phyloP scores from a whole-genome alignment of 331 rosid species.

The Rhamnella rubrinervis region DNA sequence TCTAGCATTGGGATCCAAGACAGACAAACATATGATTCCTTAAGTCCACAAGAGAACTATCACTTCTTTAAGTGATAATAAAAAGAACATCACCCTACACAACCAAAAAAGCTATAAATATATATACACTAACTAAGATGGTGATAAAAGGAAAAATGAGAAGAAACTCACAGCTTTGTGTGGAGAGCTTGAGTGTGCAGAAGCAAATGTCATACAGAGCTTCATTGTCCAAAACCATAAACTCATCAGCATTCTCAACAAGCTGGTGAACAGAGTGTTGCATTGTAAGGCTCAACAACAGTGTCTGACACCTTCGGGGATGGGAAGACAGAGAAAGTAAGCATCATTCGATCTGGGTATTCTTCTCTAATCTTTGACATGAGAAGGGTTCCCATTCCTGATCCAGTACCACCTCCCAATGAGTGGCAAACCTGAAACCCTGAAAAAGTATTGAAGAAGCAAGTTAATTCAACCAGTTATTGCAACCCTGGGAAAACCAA shows the following conservation, averaged over 20 bases:
- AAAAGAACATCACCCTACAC: background rate
- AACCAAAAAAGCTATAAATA: background rate
- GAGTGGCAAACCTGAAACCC: slow-evolving; percentile 95
- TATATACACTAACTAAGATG: no score
- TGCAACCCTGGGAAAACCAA: background rate
- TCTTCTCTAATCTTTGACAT: slow-evolving; percentile 88
- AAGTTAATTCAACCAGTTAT: background rate
- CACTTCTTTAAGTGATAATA: no score
- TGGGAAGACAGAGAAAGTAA: slow-evolving; percentile 82
- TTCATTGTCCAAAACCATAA: slow-evolving; percentile 89
- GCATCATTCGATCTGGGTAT: slow-evolving; percentile 90
- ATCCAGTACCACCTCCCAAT: slow-evolving; percentile 87
- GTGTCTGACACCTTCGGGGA: slow-evolving; percentile 91
- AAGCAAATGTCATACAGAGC: slow-evolving; percentile 95
- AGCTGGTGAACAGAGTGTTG: slow-evolving; percentile 86
- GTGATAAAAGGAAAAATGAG: background rate
- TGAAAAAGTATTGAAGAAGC: slow-evolving; percentile 10
- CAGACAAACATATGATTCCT: no score
- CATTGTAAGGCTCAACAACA: slow-evolving; percentile 87
- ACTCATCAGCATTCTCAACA: slow-evolving; percentile 87
- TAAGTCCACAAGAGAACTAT: no score
- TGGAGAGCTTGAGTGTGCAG: slow-evolving; percentile 84
- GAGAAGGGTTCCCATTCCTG: slow-evolving; percentile 88
- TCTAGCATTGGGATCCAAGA: no score
- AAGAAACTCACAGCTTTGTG: slow-evolving; percentile 78